Evolutionary conservation across 148 eudicot species (phyloP), one percentile per base, ranked within the genome.

Genomic region (Nepenthes mirabilis): DNA sequence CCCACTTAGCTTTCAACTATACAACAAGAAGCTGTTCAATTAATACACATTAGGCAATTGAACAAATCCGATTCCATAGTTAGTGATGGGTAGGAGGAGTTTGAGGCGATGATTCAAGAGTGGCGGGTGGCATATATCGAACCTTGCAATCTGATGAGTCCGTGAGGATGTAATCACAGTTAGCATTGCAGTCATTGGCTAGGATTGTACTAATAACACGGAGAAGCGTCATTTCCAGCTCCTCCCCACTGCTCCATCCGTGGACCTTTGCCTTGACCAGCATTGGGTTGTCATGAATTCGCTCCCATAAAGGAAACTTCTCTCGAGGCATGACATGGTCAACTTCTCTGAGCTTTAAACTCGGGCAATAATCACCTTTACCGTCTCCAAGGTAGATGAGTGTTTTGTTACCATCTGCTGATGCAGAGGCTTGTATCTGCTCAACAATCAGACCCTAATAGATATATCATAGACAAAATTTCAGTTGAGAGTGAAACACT

Each of bases 361-460:
- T 78, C 34, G 97, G 97, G 63, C 97, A 91, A 57, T 74, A 85
- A 60, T 91, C 96, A 43, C 85, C 89, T n/a, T 66, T 57, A 34
- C 97, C 97, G 49, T 91, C 97, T 62, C 97, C 96, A 64, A 91
- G 70, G 55, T 91, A 91, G 63, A 91, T 82, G 33, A 79, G 64
- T 56, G 52, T 79, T 23, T 40, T 61, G 58, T 75, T 71, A 36
- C 67, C 72, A 2, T 58, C 61, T 48, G 75, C 63, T 57, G 53
- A 36, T 8, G 53, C 51, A 3, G 72, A 70, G 59, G 65, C 77
- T 76, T 70, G 86, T 47, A 83, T 69, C 43, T 40, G 69, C 65
- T 74, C 71, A 9, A 91, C 67, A 55, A 87, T 83, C 56, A 76
- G 61, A 43, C 97, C 97, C 97, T 91, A 52, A 1, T 12, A 7